Conservation (phyloP, 1,284 basidiomycete genomes). For the Amylostereum areolatum region DNA sequence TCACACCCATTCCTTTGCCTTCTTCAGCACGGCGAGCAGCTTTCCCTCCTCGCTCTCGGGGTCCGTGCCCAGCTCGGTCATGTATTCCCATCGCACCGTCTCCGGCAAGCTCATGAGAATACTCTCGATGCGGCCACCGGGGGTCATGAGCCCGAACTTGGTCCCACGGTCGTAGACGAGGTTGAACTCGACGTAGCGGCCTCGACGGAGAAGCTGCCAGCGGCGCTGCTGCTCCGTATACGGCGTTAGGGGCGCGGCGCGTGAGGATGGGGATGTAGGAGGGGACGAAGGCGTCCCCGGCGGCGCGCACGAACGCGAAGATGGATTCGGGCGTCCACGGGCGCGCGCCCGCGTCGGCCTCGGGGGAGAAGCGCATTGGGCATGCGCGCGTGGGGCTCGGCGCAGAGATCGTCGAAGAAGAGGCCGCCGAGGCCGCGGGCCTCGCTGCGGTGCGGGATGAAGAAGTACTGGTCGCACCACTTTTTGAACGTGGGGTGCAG, state of each 20-base stretch:
- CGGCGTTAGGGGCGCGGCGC: slow-evolving; percentile 43
- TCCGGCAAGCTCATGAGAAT: slow-evolving; percentile 92
- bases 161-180: slow-evolving; percentile 84
- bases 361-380: slow-evolving; percentile 26
- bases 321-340: slow-evolving; percentile 59
- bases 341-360: slow-evolving; percentile 38
- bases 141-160: slow-evolving; percentile 86
- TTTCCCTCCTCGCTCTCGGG: slow-evolving; percentile 70
- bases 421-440: slow-evolving; percentile 89
- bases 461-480: slow-evolving; percentile 99
- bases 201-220: slow-evolving; percentile 88
- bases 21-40: slow-evolving; percentile 63
- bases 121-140: slow-evolving; percentile 88
- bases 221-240: slow-evolving; percentile 67
- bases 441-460: slow-evolving; percentile 89
- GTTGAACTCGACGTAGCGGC: slow-evolving; percentile 94
- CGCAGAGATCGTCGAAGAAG: slow-evolving; percentile 90
- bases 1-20: slow-evolving; percentile 67
- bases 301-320: slow-evolving; percentile 67
- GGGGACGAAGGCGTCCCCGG: slow-evolving; percentile 79
- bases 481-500: slow-evolving; percentile 85
- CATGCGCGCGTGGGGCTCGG: slow-evolving; percentile 53
- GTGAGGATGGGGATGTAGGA: slow-evolving; percentile 83
- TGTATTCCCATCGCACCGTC: slow-evolving; percentile 92
- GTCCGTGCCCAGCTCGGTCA: slow-evolving; percentile 69